Conservation (phyloP, 2,329 filamentous ascomycete species). For the Hymenoscyphus fraxineus region DNA sequence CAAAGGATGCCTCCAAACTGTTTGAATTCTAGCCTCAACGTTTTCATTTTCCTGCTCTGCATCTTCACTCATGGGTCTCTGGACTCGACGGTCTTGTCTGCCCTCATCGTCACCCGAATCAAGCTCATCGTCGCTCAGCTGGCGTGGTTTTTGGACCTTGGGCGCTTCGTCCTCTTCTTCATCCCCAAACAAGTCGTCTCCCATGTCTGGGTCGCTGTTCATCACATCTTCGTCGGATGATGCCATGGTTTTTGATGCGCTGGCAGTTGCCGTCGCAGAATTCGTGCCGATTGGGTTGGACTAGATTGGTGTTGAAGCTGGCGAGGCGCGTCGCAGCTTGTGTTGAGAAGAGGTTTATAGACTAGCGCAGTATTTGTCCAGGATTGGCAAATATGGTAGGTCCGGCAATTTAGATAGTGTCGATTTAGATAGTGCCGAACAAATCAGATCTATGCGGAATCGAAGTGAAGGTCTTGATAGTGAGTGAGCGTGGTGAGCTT, state of each 20-base stretch:
- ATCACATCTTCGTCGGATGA: conserved; percentile 30
- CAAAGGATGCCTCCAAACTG: conserved; percentile 64
- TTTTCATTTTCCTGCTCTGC: conserved; percentile 39
- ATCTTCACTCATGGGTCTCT: conserved; percentile 5
- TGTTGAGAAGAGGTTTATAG: neutral
- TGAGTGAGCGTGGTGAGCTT: no score
- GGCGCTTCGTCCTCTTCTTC: conserved; percentile 39
- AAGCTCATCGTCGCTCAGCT: conserved; percentile 57
- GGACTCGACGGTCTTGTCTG: conserved; percentile 56
- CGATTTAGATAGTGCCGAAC: neutral
- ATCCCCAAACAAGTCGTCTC: conserved; percentile 60
- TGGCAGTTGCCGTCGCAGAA: neutral
- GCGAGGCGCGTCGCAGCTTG: neutral
- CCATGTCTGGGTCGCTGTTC: conserved; percentile 46
- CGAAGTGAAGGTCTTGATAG: neutral
- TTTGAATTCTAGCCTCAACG: conserved; percentile 59
- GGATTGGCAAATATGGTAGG: neutral
- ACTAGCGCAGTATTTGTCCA: neutral
- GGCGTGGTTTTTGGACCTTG: conserved; percentile 34
- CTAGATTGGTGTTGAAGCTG: neutral
- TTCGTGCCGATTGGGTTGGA: neutral
- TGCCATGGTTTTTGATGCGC: conserved; percentile 1
- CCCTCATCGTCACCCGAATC: conserved; percentile 60
- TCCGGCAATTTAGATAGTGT: neutral
- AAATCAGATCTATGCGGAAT: neutral